Conservation (phyloP, 2,329 filamentous ascomycete species). For the Monilinia laxa region DNA sequence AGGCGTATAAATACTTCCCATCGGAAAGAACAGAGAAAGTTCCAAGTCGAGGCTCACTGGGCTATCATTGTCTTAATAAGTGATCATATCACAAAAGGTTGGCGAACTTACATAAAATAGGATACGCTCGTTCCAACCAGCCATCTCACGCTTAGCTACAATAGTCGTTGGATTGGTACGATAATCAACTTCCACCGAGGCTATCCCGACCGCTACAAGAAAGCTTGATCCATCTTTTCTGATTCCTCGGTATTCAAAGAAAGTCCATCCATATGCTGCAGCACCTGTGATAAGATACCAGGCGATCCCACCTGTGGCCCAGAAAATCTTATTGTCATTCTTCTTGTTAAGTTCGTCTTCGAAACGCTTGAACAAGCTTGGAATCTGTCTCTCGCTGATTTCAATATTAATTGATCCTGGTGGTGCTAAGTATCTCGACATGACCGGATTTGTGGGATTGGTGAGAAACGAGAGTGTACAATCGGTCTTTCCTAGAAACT, state of each 20-base stretch:
- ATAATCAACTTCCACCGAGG: conserved; percentile 18
- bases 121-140: conserved; percentile 11
- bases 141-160: conserved; percentile 14
- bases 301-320: conserved; percentile 21
- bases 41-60: conserved; percentile 28
- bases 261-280: conserved; percentile 22
- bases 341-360: conserved; percentile 19
- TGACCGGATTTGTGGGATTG: conserved; percentile 18
- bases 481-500: conserved; percentile 22
- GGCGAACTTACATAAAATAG: conserved; percentile 11
- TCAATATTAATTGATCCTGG: conserved; percentile 11
- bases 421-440: conserved; percentile 24
- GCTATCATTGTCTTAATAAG: conserved; percentile 16
- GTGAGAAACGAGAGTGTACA: conserved; percentile 24
- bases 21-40: conserved; percentile 25
- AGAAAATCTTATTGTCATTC: conserved; percentile 6
- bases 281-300: conserved; percentile 12
- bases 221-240: conserved; percentile 15
- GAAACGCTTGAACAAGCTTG: conserved; percentile 15
- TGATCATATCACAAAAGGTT: not conserved
- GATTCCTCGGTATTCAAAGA: conserved; percentile 16
- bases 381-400: conserved; percentile 22
- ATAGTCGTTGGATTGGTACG: conserved; percentile 13
- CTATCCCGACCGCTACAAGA: conserved; percentile 20
- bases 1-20: conserved; percentile 27